Percentiles rank a stretch among this genome's conserved stretches.
Evolutionary conservation across 108 stramenopile genomes (phyloP).

Genomic region (Pseudonitzschia multiseries): DNA sequence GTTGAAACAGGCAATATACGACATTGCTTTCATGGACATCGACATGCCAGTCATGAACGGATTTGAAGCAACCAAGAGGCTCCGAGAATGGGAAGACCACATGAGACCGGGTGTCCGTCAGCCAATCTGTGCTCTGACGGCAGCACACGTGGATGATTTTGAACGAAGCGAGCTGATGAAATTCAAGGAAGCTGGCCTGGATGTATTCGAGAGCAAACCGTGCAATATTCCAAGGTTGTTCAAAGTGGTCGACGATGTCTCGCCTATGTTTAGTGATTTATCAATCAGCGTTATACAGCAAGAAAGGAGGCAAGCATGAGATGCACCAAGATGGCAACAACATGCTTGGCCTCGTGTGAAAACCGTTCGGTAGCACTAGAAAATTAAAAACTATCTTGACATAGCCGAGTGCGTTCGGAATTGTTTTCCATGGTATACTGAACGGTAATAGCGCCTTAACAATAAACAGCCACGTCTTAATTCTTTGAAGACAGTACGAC

Average conservation of each 20-base stretch:
- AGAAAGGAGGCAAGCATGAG: conserved; percentile 22
- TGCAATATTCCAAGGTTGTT: conserved; percentile 86
- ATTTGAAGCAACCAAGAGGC: conserved; percentile 83
- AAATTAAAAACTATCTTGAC: too few relatives aligned
- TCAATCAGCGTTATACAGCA: conserved; percentile 70
- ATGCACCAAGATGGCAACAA: background rate
- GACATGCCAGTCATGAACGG: conserved; percentile 96
- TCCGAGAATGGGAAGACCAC: conserved; percentile 84
- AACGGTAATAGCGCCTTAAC: too few relatives aligned
- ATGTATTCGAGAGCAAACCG: conserved; percentile 92
- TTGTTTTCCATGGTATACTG: too few relatives aligned
- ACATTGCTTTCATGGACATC: conserved; percentile 95
- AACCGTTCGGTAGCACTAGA: background rate
- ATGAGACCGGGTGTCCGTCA: conserved; percentile 83
- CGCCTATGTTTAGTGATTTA: conserved; percentile 90
- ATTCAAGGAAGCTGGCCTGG: conserved; percentile 87
- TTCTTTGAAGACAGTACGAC: too few relatives aligned
- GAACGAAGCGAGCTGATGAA: conserved; percentile 86
- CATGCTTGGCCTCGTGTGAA: background rate
- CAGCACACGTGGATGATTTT: conserved; percentile 84
- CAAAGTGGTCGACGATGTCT: conserved; percentile 91
- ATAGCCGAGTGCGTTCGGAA: too few relatives aligned
- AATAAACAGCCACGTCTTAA: too few relatives aligned
- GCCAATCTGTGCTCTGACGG: conserved; percentile 90
- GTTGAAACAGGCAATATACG: conserved; percentile 87